Evolutionary conservation across 1,139 yeast species (phyloP), one percentile per base, ranked within the genome.

Genomic region (Candida glucosophila): DNA sequence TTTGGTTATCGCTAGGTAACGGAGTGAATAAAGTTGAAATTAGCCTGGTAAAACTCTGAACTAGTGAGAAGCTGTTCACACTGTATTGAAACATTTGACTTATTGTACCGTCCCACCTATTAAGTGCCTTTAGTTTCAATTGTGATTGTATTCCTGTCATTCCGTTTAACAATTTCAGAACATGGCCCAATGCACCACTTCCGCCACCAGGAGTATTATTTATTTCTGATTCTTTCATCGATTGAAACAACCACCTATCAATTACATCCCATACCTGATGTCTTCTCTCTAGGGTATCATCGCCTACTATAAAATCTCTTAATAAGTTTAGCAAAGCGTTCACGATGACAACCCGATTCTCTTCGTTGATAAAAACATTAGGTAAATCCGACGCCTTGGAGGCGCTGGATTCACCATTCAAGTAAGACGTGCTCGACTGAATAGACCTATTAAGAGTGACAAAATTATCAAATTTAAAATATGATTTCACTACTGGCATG

Each of bases 171-270:
- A 20, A 12, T n/a, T 17, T 22, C n/a, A n/a, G n/a, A n/a, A 22
- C 13, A 30, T 17, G 7, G 29, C 18, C 3, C 34, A 20, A 2
- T 29, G 27, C 12, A 11, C 6, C n/a, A n/a, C n/a, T n/a, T n/a
- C n/a, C n/a, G n/a, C n/a, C n/a, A 17, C 15, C 3, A 13, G 16
- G 21, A n/a, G 14, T 20, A 16, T 16, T 16, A 16, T 8, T n/a
- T 16, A 16, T 16, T 16, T 16, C n/a, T 8, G n/a, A 10, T 4
- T 18, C 27, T 6, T 40, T 37, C 31, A 59, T 37, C 13, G 55
- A 47, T 32, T 57, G 70, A 43, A 76, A 80, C 15, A 82, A 53
- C 85, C 94, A 78, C n/a, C 65, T 53, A 42, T 88, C 96, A 9
- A 88, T 37, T 6, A 67, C 53, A 8, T 58, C 56, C 96, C 97